These are phyloP conservation scores for Backusella psychrophila DNA, from an alignment of 192 early-diverging fungal species.

Conservation along the genomic window DNA sequence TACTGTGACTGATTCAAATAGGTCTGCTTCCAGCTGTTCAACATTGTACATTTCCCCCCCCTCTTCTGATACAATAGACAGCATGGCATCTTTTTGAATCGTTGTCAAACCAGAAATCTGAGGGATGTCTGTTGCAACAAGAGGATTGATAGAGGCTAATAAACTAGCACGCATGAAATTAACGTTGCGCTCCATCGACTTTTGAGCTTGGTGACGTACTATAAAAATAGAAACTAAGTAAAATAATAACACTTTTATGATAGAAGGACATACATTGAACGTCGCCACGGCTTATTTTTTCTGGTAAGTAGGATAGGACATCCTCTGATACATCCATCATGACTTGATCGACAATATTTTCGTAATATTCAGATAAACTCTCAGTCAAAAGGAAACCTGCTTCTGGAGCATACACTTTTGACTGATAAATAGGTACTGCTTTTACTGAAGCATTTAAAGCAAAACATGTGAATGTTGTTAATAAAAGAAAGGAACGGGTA, in stretches of 20 bases:
- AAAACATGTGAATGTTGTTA: background rate
- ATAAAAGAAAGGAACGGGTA: slow-evolving; percentile 8
- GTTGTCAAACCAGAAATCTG: slow-evolving; percentile 3
- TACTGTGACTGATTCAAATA: slow-evolving; percentile 2
- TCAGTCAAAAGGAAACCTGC: slow-evolving; percentile 5
- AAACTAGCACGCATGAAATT: slow-evolving; percentile 25
- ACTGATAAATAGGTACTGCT: slow-evolving; percentile 1
- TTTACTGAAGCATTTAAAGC: background rate
- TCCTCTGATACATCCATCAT: slow-evolving; percentile 10
- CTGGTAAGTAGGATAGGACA: slow-evolving; percentile 12
- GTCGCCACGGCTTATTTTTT: background rate
- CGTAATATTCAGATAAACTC: slow-evolving; percentile 30
- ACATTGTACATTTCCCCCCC: background rate
- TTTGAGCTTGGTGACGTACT: slow-evolving; percentile 4
- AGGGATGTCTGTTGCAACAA: slow-evolving; percentile 14
- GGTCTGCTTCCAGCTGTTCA: background rate
- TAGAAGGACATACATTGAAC: slow-evolving; percentile 8
- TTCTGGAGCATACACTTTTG: background rate
- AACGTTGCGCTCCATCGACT: slow-evolving; percentile 10
- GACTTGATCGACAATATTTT: slow-evolving; percentile 25
- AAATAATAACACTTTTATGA: background rate
- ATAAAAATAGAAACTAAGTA: background rate
- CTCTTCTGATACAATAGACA: background rate
- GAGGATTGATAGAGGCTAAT: slow-evolving; percentile 19
- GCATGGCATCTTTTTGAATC: background rate